Evolutionary conservation across 768 basidiomycete species (phyloP).

Genomic region (Tylopilus balloui): DNA sequence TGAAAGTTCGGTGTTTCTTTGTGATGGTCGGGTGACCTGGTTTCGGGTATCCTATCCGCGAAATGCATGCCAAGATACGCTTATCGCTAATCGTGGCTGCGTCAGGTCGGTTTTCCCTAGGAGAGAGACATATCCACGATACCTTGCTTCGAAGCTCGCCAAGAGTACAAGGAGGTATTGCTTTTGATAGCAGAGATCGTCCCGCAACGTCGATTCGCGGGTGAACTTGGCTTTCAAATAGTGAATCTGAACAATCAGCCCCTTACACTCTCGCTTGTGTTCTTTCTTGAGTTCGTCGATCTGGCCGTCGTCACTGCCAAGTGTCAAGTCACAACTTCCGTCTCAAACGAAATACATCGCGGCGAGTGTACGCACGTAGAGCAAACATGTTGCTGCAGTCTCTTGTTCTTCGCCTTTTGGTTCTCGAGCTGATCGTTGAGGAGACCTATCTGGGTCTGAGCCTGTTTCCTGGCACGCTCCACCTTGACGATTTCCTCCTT

Average conservation of each 20-base stretch:
- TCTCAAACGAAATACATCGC: neutral
- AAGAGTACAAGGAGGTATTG: constrained; percentile 77
- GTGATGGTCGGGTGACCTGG: constrained; percentile 39
- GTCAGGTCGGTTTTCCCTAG: constrained; percentile 2
- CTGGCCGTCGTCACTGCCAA: constrained; percentile 48
- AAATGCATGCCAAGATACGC: constrained; percentile 70
- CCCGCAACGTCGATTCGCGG: constrained; percentile 77
- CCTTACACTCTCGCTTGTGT: constrained; percentile 87
- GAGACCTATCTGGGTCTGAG: constrained; percentile 58
- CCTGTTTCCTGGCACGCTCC: constrained; percentile 66
- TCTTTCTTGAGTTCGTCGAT: constrained; percentile 52
- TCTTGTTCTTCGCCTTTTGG: constrained; percentile 39
- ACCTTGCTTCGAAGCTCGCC: constrained; percentile 68
- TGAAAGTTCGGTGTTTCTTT: constrained; percentile 49
- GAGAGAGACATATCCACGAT: neutral
- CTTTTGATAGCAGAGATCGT: constrained; percentile 81
- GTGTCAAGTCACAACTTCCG: neutral
- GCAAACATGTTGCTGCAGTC: constrained; percentile 54
- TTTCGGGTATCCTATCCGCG: constrained; percentile 60
- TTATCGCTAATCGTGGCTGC: constrained; percentile 45
- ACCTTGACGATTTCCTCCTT: constrained; percentile 51
- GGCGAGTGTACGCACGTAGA: constrained; percentile 44
- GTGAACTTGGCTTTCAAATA: constrained; percentile 92
- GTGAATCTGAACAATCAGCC: constrained; percentile 82
- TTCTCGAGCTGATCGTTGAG: constrained; percentile 62